Evolutionary conservation across 495 filamentous ascomycete species (phyloP).

Genomic region (Daldinia childiae): DNA sequence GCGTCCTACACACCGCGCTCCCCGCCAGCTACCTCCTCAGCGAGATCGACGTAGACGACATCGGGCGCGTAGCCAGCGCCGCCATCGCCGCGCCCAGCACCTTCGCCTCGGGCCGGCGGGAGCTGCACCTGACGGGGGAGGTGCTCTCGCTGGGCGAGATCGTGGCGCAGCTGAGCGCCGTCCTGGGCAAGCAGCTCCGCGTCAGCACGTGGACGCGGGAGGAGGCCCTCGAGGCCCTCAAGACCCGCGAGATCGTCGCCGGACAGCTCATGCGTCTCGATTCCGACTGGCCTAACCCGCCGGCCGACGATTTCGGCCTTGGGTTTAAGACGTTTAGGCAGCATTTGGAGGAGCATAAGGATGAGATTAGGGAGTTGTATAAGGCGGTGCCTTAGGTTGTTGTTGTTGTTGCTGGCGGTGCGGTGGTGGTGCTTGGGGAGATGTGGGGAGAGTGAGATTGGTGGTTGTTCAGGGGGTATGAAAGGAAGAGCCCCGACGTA

Average conservation of each 20-base stretch:
- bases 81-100: constrained; percentile 56
- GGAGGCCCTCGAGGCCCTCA: constrained; percentile 7
- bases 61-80: constrained; percentile 67
- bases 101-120: constrained; percentile 35
- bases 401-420: background rate
- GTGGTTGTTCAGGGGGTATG: background rate
- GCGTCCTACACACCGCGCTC: constrained; percentile 54
- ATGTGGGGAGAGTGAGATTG: background rate
- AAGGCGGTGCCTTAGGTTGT: constrained; percentile 15
- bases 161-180: constrained; percentile 11
- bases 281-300: background rate
- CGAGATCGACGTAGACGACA: constrained; percentile 64
- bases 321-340: constrained; percentile 23
- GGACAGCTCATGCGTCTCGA: constrained; percentile 12
- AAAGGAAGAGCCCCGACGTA: no score
- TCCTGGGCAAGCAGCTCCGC: constrained; percentile 20
- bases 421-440: no score
- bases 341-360: constrained; percentile 4
- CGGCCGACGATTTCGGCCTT: constrained; percentile 19
- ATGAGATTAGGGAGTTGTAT: constrained; percentile 24
- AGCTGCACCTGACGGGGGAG: background rate
- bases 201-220: constrained; percentile 12
- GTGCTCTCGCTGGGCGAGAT: background rate
- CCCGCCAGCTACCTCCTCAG: constrained; percentile 60
- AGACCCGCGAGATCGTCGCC: constrained; percentile 8